Evolutionary conservation across 257 asterid species (phyloP), one percentile per base, ranked within the genome.

Genomic region (Asclepias syriaca): DNA sequence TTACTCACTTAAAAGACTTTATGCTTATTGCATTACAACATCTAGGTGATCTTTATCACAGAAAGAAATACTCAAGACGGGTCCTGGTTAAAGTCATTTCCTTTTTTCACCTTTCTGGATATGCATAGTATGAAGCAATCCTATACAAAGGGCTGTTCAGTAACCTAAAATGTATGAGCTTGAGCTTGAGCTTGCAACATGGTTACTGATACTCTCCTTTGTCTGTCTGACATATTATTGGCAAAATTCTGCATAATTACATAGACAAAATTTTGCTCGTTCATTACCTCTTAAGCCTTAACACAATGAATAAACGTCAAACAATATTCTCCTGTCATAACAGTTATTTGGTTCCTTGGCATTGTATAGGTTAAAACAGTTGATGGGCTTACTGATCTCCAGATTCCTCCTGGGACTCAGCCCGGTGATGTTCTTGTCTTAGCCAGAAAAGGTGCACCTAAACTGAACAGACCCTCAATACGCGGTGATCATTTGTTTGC

Each of bases 401-500:
- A 84, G 82, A 86, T 92, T 84, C 96, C 99, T 81, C 96, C 98
- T 32, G 97, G 98, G 43, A 95, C 97, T 77, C 99, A 95, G 86
- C 99, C 99, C 75, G 98, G 97, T 57, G 98, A 92, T 79, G 94
- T 90, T 80, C 96, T 95, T 70, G 98, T 95, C 83, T 82, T 95
- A 88, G 91, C 98, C 71, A 90, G 88, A 69, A 90, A 92, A 88
- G 99, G 99, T 81, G 98, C 91, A 56, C 98, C 99, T 32, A 95
- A 87, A 80, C 85, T 95, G 57, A 92, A 95, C 80, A 84, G 93
- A 82, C 98, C 98, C 57, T 88, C 97, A 53, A 92, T 92, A 79
- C 97, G 99, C 37, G 98, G 99, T 37, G 99, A 95, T 75, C 99
- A 95, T 86, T 77, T 95, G 74, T 95, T 95, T 85, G 83, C 91